phyloP scores from a whole-genome alignment of 345 rosid species.

The Lenwebbia sp. region DNA sequence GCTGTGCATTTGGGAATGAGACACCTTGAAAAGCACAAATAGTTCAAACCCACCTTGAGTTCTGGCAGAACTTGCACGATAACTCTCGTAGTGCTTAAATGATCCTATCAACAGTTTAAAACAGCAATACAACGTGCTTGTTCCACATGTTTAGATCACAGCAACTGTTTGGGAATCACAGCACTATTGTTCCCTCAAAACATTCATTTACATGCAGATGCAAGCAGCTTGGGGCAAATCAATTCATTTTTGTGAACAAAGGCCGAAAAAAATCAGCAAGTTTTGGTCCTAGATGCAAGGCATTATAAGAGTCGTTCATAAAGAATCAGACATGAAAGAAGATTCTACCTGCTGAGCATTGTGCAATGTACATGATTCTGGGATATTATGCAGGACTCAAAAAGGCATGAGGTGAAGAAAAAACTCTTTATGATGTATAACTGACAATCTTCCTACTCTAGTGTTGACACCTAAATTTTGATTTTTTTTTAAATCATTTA shows the following conservation, averaged over 20 bases:
- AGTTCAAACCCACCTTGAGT: not conserved
- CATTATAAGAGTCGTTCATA: not conserved
- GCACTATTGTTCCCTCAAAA: not conserved
- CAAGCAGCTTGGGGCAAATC: not conserved
- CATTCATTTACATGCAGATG: not conserved
- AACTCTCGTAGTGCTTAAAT: not conserved
- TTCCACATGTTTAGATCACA: not conserved
- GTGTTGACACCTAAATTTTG: too few species aligned
- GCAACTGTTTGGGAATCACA: not conserved
- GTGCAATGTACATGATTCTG: not conserved
- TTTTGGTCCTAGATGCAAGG: not conserved
- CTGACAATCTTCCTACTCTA: not conserved
- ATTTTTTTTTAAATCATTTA: too few species aligned
- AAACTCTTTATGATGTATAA: not conserved
- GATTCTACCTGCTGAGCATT: not conserved
- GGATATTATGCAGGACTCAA: not conserved
- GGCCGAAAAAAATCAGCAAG: not conserved
- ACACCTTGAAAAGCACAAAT: not conserved
- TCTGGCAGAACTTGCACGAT: not conserved
- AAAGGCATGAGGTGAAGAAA: not conserved
- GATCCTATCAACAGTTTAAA: not conserved
- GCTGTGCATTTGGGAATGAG: not conserved
- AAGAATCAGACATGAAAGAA: not conserved
- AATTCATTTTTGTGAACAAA: not conserved
- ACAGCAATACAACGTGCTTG: not conserved